These are phyloP conservation scores for Blastobotrys ciferrii DNA, from an alignment of 1,139 yeast species.

Conservation along the genomic window DNA sequence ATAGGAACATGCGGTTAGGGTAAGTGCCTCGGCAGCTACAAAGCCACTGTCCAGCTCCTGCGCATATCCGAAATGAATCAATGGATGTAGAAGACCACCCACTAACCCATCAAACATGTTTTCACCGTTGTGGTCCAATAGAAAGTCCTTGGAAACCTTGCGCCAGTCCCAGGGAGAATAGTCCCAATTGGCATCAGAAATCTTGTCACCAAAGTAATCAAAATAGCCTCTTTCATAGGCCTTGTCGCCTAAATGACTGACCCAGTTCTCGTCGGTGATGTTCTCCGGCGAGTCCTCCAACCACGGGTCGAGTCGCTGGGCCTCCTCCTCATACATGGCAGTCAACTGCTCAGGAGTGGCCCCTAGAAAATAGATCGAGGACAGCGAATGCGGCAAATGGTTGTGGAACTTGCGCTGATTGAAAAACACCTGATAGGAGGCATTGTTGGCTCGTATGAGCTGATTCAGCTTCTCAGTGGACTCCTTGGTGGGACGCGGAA, in stretches of 20 bases:
- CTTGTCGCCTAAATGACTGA: constrained; percentile 29
- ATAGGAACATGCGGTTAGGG: constrained; percentile 20
- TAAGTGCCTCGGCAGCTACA: constrained; percentile 35
- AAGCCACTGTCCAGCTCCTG: constrained; percentile 32
- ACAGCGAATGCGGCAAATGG: constrained; percentile 32
- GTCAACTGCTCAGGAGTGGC: constrained; percentile 26
- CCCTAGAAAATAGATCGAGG: constrained; percentile 26
- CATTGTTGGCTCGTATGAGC: constrained; percentile 34
- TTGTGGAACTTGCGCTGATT: constrained; percentile 34
- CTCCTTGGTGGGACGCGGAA: constrained; percentile 23
- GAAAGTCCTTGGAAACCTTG: constrained; percentile 16
- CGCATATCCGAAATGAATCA: constrained; percentile 39
- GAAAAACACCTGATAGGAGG: constrained; percentile 30
- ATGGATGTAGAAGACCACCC: constrained; percentile 34
- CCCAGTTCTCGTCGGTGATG: constrained; percentile 36
- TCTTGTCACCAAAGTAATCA: constrained; percentile 34
- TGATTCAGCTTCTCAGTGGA: constrained; percentile 26
- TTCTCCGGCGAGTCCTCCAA: constrained; percentile 35
- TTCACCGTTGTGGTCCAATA: constrained; percentile 9
- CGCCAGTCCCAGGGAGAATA: constrained; percentile 28
- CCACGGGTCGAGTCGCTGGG: constrained; percentile 28
- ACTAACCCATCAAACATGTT: constrained; percentile 27
- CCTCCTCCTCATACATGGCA: constrained; percentile 28
- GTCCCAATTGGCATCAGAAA: constrained; percentile 30
- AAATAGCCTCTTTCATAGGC: constrained; percentile 33